Evolutionary conservation across 257 asterid species (phyloP), one percentile per base, ranked within the genome.

Genomic region (Verbascum thapsus): DNA sequence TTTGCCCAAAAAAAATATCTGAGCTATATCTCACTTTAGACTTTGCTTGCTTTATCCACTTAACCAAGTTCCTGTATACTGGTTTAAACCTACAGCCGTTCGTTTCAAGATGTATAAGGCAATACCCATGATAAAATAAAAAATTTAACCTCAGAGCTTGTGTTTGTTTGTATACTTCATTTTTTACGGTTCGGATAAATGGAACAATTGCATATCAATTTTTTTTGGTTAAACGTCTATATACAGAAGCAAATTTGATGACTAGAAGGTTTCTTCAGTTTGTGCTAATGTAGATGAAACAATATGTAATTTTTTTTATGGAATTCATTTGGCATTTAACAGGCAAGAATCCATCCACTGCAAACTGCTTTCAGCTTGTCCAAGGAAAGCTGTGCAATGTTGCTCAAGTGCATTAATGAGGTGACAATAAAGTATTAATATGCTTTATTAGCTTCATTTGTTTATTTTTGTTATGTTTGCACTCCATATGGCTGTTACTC

Each of bases 261-360:
- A 30, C 63, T 30, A 22, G 35, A n/a, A 50, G 41, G 48, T 53
- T 39, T n/a, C 53, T 41, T 68, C 56, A 8, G 59, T 20, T 22
- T 66, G 48, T 53, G 32, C 52, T 26, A 38, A 52, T 41, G 26
- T 32, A 34, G 53, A 37, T 13, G 7, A 30, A 38, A 56, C 41
- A 8, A 54, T 8, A 41, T 39, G 17, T 26, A n/a, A 3, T 6
- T 18, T 34, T 39, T 52, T 50, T 56, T 47, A 61, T n/a, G 42
- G 13, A 16, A 41, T 11, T 53, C 38, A 53, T n/a, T 37, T 61
- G 38, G 55, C 60, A 66, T 69, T 75, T 71, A 52, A 54, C 82
- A 94, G 97, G 97, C 97, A 61, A 85, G 86, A 73, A 84, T 87
- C 69, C 99, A 94, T 79, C 99, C 97, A 11, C 75, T 53, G 76